A percentile compares a stretch with the other conserved stretches of the same genome.
phyloP scores from a whole-genome alignment of 352 stramenopile genomes.

The Lagenidium sp. region DNA sequence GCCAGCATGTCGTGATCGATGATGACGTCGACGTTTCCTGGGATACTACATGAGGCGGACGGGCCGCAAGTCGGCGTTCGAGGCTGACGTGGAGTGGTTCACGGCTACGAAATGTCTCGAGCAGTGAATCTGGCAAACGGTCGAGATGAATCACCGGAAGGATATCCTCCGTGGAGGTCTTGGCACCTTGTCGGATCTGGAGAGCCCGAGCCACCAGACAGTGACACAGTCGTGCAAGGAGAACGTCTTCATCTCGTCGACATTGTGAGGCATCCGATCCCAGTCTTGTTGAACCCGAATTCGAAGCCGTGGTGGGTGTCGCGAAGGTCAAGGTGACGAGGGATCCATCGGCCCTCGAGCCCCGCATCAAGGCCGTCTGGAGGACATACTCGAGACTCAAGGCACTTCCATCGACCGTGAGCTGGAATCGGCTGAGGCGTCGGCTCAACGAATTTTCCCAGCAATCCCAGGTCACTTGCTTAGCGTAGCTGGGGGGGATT shows the following conservation, averaged over 20 bases:
- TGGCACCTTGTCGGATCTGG: constrained; percentile 35
- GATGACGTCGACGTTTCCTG: background rate
- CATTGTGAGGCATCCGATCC: background rate
- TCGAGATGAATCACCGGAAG: constrained; percentile 51
- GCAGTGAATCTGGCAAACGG: constrained; percentile 24
- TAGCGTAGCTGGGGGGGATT: constrained; percentile 8
- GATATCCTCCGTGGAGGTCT: constrained; percentile 20
- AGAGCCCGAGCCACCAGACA: constrained; percentile 37
- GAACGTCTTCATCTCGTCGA: constrained; percentile 4
- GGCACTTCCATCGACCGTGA: constrained; percentile 8
- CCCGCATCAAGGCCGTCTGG: constrained; percentile 2
- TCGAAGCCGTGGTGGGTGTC: background rate
- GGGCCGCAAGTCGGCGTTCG: background rate
- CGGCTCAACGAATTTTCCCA: constrained; percentile 33
- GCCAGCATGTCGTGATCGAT: constrained; percentile 3
- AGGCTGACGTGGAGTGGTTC: constrained; percentile 8
- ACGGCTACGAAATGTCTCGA: constrained; percentile 25
- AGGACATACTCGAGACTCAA: constrained; percentile 7
- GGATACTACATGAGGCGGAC: background rate
- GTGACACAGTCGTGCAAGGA: constrained; percentile 41
- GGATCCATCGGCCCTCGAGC: background rate
- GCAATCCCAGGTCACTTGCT: constrained; percentile 30
- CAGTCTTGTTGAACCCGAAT: background rate
- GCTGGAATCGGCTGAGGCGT: constrained; percentile 24
- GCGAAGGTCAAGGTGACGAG: background rate